phyloP scores from a whole-genome alignment of 1,284 basidiomycete genomes.

The Hemileia vastatrix region DNA sequence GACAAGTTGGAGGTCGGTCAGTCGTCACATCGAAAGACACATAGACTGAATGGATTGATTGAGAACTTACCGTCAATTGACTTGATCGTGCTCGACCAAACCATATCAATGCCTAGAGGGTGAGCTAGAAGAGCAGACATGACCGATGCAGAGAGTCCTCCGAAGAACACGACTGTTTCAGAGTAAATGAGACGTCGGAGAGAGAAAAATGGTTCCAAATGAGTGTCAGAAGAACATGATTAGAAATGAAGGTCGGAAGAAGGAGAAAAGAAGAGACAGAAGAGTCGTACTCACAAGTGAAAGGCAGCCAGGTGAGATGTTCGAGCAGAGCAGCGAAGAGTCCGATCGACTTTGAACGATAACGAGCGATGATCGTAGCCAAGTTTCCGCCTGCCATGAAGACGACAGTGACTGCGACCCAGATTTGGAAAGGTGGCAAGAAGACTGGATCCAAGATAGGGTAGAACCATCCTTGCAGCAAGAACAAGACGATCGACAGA shows the following conservation, averaged over 20 bases:
- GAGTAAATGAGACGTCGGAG: conserved; percentile 49
- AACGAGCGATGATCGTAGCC: conserved; percentile 61
- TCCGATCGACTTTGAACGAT: conserved; percentile 59
- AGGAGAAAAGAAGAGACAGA: background rate
- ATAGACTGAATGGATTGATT: conserved; percentile 50
- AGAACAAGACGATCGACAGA: conserved; percentile 60
- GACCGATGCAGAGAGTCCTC: conserved; percentile 64
- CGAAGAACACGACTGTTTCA: conserved; percentile 81
- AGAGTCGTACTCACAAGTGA: conserved; percentile 57
- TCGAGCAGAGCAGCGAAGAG: conserved; percentile 54
- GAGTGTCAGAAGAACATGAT: conserved; percentile 25
- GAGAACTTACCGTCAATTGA: conserved; percentile 50
- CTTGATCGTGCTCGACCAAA: conserved; percentile 61
- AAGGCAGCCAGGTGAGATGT: conserved; percentile 65
- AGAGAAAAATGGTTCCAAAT: conserved; percentile 22
- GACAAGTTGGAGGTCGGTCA: no score
- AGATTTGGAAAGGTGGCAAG: conserved; percentile 55
- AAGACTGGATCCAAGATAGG: conserved; percentile 58
- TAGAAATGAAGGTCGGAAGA: conserved; percentile 1
- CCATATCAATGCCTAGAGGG: conserved; percentile 71
- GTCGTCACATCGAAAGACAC: no score
- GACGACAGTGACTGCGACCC: conserved; percentile 63
- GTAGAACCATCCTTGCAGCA: conserved; percentile 59
- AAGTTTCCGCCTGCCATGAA: conserved; percentile 65
- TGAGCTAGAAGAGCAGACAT: conserved; percentile 66